Evolutionary conservation across 148 eudicot genomes (phyloP), one percentile per base, ranked within the genome.

Genomic region (Rhododendron mucronatum): DNA sequence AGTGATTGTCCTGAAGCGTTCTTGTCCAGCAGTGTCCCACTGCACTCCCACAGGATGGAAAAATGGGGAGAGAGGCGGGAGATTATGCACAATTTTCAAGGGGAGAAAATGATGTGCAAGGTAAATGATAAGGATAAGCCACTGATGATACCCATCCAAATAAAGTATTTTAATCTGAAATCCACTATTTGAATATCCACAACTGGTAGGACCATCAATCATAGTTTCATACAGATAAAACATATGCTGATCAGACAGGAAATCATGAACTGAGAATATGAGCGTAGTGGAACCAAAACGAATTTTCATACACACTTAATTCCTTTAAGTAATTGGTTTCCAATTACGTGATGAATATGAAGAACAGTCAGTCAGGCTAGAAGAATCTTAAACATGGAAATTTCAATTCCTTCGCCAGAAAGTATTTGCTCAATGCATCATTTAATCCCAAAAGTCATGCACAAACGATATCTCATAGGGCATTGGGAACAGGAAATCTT

Each of bases 21-120:
- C 84, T 59, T 82, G 84, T 33, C 84, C 84, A 82, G 84, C 84
- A 82, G 71, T 82, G 83, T 33, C 83, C 83, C 93, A 91, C 93
- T 91, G 82, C 87, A 90, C 30, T 55, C 78, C 48, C 79, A 39
- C 16, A n/a, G 65, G 21, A 28, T 33, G 48, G 2, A 18, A 61
- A 69, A 44, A 30, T 18, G 28, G 7, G 39, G 39, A 30, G 3
- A 65, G 21, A 28, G 37, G 81, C 5, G 18, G 51, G 61, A 12
- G 39, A 55, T 51, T 33, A 79, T 35, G 74, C 23, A 51, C 20
- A 14, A 21, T 50, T 28, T 55, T 28, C 76, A 14, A 71, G 39
- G 18, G 76, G 37, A 26, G 20, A 53, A 80, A 80, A 28, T 47
- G 82, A 26, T 48, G 59, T 79, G 59, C 37, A 5, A 12, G 28